phyloP scores from a whole-genome alignment of 257 asterid species.

The Avicennia marina region DNA sequence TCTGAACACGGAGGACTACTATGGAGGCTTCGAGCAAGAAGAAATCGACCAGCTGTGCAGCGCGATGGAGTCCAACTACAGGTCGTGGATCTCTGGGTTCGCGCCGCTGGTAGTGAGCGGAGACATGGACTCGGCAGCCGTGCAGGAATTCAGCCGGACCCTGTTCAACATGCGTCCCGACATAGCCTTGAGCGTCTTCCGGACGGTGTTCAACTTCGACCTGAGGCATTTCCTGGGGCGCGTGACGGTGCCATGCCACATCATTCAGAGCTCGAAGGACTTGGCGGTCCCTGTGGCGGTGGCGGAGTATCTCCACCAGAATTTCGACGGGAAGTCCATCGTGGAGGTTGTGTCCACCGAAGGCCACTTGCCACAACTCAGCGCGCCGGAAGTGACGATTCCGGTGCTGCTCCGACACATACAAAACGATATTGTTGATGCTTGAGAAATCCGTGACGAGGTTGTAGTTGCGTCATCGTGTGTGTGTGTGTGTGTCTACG shows the following conservation, averaged over 20 bases:
- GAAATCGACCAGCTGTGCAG: conserved; percentile 27
- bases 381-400: conserved; percentile 52
- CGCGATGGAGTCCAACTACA: conserved; percentile 57
- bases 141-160: conserved; percentile 76
- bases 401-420: conserved; percentile 69
- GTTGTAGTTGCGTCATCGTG: background rate
- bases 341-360: conserved; percentile 64
- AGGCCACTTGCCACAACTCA: conserved; percentile 76
- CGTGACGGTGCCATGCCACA: conserved; percentile 69
- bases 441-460: background rate
- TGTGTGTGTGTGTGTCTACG: too few relatives aligned
- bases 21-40: conserved; percentile 39
- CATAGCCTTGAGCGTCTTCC: conserved; percentile 58
- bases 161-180: conserved; percentile 78
- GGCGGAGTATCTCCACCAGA: conserved; percentile 69
- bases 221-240: conserved; percentile 33
- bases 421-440: conserved; percentile 29
- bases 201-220: conserved; percentile 50
- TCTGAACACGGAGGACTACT: conserved; percentile 41
- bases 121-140: conserved; percentile 68
- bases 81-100: conserved; percentile 62
- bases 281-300: conserved; percentile 67
- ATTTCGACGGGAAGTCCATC: conserved; percentile 52
- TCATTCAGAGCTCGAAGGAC: conserved; percentile 70
- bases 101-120: conserved; percentile 74